Conservation (phyloP, 768 basidiomycete species). For the Serendipita sp. region DNA sequence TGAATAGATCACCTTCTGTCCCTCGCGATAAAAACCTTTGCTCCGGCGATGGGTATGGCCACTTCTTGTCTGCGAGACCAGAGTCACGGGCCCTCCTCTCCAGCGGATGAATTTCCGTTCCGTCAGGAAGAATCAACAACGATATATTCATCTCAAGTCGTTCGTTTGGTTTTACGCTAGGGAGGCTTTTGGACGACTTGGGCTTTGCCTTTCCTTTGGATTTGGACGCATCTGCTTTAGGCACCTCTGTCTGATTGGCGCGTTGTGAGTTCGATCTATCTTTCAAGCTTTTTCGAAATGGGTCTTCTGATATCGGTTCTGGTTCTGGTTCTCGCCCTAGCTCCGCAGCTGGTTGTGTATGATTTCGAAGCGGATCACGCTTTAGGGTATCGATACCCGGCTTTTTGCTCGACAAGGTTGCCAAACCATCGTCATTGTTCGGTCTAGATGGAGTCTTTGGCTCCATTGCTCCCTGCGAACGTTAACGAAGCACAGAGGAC, state of each 20-base stretch:
- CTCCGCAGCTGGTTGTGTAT: background rate
- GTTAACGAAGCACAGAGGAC: background rate
- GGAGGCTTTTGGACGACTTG: background rate
- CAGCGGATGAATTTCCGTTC: slow-evolving; percentile 24
- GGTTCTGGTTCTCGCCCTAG: background rate
- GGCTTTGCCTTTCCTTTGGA: background rate
- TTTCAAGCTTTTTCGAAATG: background rate
- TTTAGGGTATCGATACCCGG: background rate
- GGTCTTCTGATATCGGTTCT: background rate
- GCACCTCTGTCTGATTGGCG: background rate
- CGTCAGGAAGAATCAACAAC: slow-evolving; percentile 45
- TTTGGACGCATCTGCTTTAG: background rate
- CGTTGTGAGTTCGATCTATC: background rate
- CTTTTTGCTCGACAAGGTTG: slow-evolving; percentile 1
- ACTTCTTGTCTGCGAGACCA: slow-evolving; percentile 72
- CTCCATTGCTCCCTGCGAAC: background rate
- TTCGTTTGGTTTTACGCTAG: slow-evolving; percentile 1
- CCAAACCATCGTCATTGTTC: background rate
- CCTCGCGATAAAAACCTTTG: slow-evolving; percentile 8
- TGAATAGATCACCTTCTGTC: slow-evolving; percentile 33
- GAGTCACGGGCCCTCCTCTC: slow-evolving; percentile 47
- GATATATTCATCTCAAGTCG: background rate
- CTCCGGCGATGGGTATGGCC: slow-evolving; percentile 47
- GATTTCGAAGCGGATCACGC: background rate
- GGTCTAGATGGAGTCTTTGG: background rate